phyloP scores from a whole-genome alignment of 1,284 basidiomycete species.

The Tetrapyrgos nigripes region DNA sequence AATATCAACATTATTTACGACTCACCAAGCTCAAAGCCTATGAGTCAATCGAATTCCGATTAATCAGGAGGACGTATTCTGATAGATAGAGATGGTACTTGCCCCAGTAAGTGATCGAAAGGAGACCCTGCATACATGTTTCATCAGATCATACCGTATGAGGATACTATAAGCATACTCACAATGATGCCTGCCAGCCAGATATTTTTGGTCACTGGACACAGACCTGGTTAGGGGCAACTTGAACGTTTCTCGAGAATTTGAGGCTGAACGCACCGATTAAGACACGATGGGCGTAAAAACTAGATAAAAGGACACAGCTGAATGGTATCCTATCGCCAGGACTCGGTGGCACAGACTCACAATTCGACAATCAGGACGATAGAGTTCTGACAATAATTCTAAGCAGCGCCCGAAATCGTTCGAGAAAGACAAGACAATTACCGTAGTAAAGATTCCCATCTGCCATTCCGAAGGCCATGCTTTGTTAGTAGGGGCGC shows the following conservation, averaged over 20 bases:
- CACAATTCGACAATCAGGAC: slow-evolving; percentile 18
- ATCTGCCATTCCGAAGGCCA: not conserved
- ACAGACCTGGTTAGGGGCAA: no score
- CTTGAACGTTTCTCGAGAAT: not conserved
- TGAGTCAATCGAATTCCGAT: not conserved
- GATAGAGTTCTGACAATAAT: slow-evolving; percentile 10
- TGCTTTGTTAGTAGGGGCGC: not conserved
- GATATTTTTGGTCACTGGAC: slow-evolving; percentile 15
- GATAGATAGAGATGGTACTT: not conserved
- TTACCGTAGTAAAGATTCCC: not conserved
- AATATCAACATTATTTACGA: not conserved
- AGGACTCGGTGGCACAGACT: not conserved
- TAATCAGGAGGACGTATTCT: no score
- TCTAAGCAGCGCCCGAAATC: slow-evolving; percentile 4
- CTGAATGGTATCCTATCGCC: not conserved
- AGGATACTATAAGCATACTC: not conserved
- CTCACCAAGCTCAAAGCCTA: slow-evolving; percentile 17
- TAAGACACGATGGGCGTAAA: not conserved
- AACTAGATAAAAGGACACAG: not conserved
- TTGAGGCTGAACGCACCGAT: not conserved
- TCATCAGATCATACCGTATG: not conserved
- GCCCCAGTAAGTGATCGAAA: not conserved
- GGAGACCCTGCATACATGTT: not conserved
- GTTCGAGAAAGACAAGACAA: not conserved
- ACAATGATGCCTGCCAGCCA: slow-evolving; percentile 12